phyloP scores from a whole-genome alignment of 1,284 basidiomycete species.

The Xanthoconium separans region DNA sequence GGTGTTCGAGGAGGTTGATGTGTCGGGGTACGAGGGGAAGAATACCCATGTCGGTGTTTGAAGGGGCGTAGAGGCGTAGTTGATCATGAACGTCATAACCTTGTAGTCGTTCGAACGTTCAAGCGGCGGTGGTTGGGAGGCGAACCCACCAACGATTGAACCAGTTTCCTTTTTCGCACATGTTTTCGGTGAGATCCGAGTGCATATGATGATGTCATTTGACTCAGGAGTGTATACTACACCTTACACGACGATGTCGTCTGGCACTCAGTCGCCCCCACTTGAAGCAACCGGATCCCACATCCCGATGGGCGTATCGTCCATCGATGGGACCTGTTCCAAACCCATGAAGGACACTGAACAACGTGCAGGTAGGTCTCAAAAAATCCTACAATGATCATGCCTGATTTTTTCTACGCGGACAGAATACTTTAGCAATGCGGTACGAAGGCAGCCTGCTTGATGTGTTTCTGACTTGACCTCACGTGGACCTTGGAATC shows the following conservation, averaged over 20 bases:
- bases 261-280: slow-evolving; percentile 50
- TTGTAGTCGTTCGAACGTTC: neutral
- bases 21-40: slow-evolving; percentile 36
- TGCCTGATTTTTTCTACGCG: neutral
- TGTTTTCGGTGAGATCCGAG: slow-evolving; percentile 25
- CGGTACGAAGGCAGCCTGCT: slow-evolving; percentile 14
- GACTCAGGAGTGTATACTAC: slow-evolving; percentile 1
- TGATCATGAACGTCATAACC: neutral
- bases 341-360: slow-evolving; percentile 29
- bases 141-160: neutral
- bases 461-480: neutral
- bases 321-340: slow-evolving; percentile 40
- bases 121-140: neutral
- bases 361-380: slow-evolving; percentile 29
- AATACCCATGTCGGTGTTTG: neutral
- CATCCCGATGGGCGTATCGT: slow-evolving; percentile 48
- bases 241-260: slow-evolving; percentile 19
- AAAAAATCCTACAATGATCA: neutral
- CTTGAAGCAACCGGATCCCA: slow-evolving; percentile 48
- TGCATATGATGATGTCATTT: slow-evolving; percentile 26
- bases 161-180: slow-evolving; percentile 14
- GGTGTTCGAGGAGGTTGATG: slow-evolving; percentile 64
- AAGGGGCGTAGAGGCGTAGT: neutral
- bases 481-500: neutral
- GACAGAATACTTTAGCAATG: slow-evolving; percentile 31